Conservation (phyloP, 2,329 filamentous ascomycete genomes). For the Didymella keratinophila region DNA sequence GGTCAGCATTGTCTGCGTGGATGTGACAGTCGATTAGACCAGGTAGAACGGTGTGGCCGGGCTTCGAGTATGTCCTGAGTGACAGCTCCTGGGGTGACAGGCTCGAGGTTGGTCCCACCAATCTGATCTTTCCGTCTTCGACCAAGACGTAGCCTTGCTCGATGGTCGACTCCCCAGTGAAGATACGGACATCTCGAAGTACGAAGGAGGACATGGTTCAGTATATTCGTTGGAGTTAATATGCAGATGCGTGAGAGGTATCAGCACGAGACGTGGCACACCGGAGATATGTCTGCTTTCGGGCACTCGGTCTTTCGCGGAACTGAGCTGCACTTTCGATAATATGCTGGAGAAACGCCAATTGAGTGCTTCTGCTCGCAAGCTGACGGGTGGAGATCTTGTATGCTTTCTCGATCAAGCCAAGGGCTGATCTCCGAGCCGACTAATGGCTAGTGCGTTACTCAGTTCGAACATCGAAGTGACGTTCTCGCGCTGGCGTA, state of each 20-base stretch:
- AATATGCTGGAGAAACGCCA: too few species aligned
- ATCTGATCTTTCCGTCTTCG: conserved; percentile 52
- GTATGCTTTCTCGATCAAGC: background rate
- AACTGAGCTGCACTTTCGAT: too few species aligned
- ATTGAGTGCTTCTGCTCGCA: too few species aligned
- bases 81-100: conserved; percentile 19
- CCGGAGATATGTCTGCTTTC: background rate
- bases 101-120: conserved; percentile 34
- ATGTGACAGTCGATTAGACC: conserved; percentile 62
- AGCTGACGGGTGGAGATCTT: background rate
- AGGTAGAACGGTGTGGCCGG: conserved; percentile 58
- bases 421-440: background rate
- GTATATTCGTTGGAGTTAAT: background rate
- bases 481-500: background rate
- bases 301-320: background rate
- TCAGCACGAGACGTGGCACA: background rate
- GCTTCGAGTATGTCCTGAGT: conserved; percentile 51
- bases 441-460: background rate
- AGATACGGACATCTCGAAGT: conserved; percentile 56
- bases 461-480: background rate
- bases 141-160: conserved; percentile 53
- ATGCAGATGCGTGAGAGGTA: background rate
- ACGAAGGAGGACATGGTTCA: conserved; percentile 48
- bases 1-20: conserved; percentile 55
- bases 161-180: conserved; percentile 56